Base-by-base conservation (phyloP, 2,329 filamentous ascomycete genomes). In the Graphium sp. region DNA sequence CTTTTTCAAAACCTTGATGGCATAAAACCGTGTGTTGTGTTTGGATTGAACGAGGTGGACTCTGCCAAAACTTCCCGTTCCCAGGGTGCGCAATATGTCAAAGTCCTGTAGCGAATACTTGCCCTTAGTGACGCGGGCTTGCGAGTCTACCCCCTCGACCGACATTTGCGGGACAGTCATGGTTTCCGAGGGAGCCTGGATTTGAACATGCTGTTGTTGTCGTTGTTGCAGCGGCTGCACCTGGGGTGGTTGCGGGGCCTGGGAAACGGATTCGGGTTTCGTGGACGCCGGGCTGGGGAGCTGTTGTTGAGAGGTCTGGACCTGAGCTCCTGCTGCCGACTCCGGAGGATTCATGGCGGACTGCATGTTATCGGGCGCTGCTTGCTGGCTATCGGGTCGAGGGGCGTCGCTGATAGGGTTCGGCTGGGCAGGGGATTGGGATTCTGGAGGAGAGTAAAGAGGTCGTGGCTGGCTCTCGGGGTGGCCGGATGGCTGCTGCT, bases 1-100 rank as follows among this genome's bases (percentile, higher is more conserved):
- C 66, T 98, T 98, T 55, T 98, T 98, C 55, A 98, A 60, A 39
- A 98, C 89, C 60, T 98, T 98, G 55, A 98, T 77, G 25, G 89
- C 89, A 56, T 98, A 98, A 62, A 85, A 98, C 36, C 89, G 76
- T 56, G 92, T 81, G 53, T 98, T 98, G 58, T 98, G 89, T 55
- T 85, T 89, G 39, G 85, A 94, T 57, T 95, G 89, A 30, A 95
- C 89, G 35, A 98, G 62, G 49, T 98, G 89, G 24, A 98, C 89
- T 40, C 89, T 71, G 25, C 89, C 89, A 55, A 98, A 98, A 53
- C 85, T 94, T 46, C 89, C 89, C 19, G 89, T 98, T 29, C 89
- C 89, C 37, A 98, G 63, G 21, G 89, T 98, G 42, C 89, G 72
- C 56, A 85, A 70, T 39, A 98, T 75, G 35, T 76, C 66, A 47